Evolutionary conservation across 805 yeast species (phyloP).

Genomic region (Candida boleticola): DNA sequence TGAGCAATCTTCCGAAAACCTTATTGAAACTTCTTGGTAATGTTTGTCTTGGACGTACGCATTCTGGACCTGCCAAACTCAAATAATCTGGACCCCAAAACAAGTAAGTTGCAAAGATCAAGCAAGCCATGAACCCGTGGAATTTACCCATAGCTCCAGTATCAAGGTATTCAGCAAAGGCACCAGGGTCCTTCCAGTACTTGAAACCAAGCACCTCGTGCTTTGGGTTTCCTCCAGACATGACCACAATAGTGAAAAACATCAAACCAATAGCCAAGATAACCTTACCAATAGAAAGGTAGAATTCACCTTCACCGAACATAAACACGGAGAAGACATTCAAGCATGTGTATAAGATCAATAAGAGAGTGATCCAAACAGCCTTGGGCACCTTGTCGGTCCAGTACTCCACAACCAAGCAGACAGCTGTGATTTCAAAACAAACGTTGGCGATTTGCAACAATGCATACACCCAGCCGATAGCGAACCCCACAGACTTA

Average conservation of each 20-base stretch:
- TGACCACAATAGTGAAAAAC: conserved; percentile 45
- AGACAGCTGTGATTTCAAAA: conserved; percentile 22
- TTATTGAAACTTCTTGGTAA: conserved; percentile 72
- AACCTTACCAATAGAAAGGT: conserved; percentile 58
- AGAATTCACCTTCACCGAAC: conserved; percentile 1
- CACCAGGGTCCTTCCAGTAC: conserved; percentile 78
- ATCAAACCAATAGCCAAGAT: conserved; percentile 57
- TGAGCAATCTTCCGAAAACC: conserved; percentile 60
- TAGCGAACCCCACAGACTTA: conserved; percentile 60
- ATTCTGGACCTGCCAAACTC: conserved; percentile 75
- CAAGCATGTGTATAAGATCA: neutral
- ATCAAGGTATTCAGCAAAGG: conserved; percentile 44
- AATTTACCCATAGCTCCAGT: conserved; percentile 44
- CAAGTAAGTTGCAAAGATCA: conserved; percentile 72
- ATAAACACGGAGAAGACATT: neutral
- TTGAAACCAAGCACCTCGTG: conserved; percentile 59
- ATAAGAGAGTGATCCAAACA: conserved; percentile 1
- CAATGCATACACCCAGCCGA: conserved; percentile 28
- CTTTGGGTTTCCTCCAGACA: conserved; percentile 49
- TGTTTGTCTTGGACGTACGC: conserved; percentile 59
- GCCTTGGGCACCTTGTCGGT: conserved; percentile 10
- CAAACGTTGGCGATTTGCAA: conserved; percentile 33
- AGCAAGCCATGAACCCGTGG: conserved; percentile 59
- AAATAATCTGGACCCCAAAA: conserved; percentile 77
- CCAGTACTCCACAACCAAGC: conserved; percentile 22